phyloP scores from a whole-genome alignment of 2,329 filamentous ascomycete genomes.

The Trichoderma afroharzianum region DNA sequence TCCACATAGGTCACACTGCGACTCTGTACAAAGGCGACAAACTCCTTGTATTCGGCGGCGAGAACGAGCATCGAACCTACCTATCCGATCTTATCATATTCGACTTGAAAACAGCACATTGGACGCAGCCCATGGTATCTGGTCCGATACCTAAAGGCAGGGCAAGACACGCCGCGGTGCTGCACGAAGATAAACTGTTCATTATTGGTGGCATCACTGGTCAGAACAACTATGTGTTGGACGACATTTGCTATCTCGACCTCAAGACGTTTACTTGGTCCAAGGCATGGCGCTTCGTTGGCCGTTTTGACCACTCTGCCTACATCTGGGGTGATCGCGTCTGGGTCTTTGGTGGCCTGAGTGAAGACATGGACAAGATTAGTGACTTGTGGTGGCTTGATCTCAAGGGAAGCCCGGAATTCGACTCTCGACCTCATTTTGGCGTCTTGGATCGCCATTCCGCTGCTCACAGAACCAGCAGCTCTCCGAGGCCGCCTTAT shows the following conservation, averaged over 20 bases:
- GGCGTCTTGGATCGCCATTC: slow-evolving; percentile 49
- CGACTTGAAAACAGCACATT: slow-evolving; percentile 88
- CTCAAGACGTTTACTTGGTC: slow-evolving; percentile 98
- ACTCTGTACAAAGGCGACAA: slow-evolving; percentile 92
- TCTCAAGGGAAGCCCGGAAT: slow-evolving; percentile 82
- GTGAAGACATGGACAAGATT: slow-evolving; percentile 94
- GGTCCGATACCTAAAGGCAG: slow-evolving; percentile 85
- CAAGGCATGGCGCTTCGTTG: slow-evolving; percentile 89
- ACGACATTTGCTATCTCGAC: slow-evolving; percentile 95
- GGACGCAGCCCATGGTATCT: slow-evolving; percentile 85
- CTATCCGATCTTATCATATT: slow-evolving; percentile 95
- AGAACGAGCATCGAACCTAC: slow-evolving; percentile 96
- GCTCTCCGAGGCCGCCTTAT: slow-evolving; percentile 52
- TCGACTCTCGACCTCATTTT: slow-evolving; percentile 64
- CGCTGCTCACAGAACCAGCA: slow-evolving; percentile 38
- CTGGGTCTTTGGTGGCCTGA: slow-evolving; percentile 94
- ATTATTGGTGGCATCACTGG: slow-evolving; percentile 94
- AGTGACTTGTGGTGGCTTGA: slow-evolving; percentile 98
- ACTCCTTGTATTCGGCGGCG: slow-evolving; percentile 93
- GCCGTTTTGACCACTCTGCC: slow-evolving; percentile 89
- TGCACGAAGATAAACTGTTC: slow-evolving; percentile 95
- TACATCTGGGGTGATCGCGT: slow-evolving; percentile 90
- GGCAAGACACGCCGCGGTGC: slow-evolving; percentile 86
- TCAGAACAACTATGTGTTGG: slow-evolving; percentile 84
- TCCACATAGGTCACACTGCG: slow-evolving; percentile 81